Evolutionary conservation across 495 filamentous ascomycete species (phyloP).

Genomic region (Alectoria sarmentosa): DNA sequence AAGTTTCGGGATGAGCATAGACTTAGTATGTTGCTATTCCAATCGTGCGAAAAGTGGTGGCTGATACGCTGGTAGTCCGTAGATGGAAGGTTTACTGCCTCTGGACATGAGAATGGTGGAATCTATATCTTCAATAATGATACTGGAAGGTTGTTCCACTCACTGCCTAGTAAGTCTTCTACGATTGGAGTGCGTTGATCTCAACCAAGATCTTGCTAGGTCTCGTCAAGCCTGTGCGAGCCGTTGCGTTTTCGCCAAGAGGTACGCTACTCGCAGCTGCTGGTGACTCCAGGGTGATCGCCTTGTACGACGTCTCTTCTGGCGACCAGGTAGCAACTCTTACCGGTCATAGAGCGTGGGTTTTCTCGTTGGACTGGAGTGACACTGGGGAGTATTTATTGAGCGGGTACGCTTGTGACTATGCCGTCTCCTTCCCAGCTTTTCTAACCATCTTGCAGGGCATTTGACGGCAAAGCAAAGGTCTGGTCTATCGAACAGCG

Average conservation of each 20-base stretch:
- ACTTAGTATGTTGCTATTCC: conserved; percentile 49
- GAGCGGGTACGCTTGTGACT: conserved; percentile 53
- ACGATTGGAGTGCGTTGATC: not conserved
- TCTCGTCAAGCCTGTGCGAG: conserved; percentile 73
- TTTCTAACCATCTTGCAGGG: not conserved
- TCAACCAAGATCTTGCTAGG: conserved; percentile 41
- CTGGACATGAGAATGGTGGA: conserved; percentile 87
- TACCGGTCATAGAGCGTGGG: conserved; percentile 72
- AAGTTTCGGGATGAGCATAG: conserved; percentile 82
- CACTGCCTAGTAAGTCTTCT: conserved; percentile 59
- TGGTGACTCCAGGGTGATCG: conserved; percentile 82
- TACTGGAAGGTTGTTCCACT: conserved; percentile 77
- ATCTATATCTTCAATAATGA: conserved; percentile 93
- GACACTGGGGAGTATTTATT: conserved; percentile 89
- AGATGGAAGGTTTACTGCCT: conserved; percentile 81
- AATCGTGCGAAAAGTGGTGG: conserved; percentile 12
- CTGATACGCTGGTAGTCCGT: conserved; percentile 41
- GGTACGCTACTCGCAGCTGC: conserved; percentile 84
- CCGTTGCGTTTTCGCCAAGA: conserved; percentile 79
- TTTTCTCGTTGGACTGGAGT: conserved; percentile 86
- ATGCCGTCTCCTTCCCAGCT: not conserved
- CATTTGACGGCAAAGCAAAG: conserved; percentile 77
- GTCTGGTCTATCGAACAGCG: conserved; percentile 85
- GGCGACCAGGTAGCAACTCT: conserved; percentile 90
- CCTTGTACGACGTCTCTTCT: conserved; percentile 81